Evolutionary conservation across 257 asterid species (phyloP).

Genomic region (Orobanche coerulescens): DNA sequence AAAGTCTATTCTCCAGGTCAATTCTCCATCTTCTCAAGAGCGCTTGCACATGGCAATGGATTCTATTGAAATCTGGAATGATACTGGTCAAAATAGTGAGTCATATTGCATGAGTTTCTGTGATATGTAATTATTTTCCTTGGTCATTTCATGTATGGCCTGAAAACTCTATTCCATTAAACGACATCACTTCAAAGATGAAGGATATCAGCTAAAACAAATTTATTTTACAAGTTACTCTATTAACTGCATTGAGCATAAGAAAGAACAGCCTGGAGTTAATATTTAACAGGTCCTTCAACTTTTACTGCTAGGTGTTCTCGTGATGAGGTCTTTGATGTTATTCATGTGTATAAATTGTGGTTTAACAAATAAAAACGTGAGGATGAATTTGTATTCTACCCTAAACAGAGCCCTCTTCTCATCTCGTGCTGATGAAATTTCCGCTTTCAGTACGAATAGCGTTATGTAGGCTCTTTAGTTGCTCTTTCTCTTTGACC

Average conservation of each 20-base stretch:
- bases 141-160: neutral
- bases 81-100: constrained; percentile 43
- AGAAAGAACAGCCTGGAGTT: neutral
- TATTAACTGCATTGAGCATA: neutral
- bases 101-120: constrained; percentile 19
- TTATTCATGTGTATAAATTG: neutral
- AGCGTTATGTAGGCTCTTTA: neutral
- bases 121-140: neutral
- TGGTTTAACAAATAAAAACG: neutral
- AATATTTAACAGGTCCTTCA: neutral
- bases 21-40: constrained; percentile 73
- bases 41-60: constrained; percentile 44
- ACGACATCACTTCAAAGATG: neutral
- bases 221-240: neutral
- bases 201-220: neutral
- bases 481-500: constrained; percentile 13
- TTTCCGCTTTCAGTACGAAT: neutral
- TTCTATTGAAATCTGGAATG: constrained; percentile 33
- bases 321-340: constrained; percentile 6
- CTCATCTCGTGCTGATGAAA: neutral
- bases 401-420: neutral
- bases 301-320: neutral
- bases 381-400: constrained; percentile 5
- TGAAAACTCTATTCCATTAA: neutral
- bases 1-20: constrained; percentile 42